Evolutionary conservation across 108 stramenopile species (phyloP).

Genomic region (Seminavis robusta): DNA sequence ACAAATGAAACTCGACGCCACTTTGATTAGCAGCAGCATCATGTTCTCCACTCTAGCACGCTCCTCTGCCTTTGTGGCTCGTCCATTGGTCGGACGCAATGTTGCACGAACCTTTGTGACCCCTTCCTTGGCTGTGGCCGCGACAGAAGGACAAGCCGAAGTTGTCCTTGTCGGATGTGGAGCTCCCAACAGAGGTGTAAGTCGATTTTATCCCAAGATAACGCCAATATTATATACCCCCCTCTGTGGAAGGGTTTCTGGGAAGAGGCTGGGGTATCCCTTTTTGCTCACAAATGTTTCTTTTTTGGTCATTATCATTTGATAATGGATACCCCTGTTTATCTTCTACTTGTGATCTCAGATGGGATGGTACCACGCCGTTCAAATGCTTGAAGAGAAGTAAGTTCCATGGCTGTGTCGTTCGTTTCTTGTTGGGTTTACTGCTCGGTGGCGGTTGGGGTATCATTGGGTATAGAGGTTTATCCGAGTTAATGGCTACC

Average conservation of each 20-base stretch:
- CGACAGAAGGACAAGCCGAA: constrained; percentile 80
- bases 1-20: constrained; percentile 1
- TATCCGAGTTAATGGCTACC: no score
- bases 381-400: constrained; percentile 86
- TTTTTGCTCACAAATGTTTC: neutral
- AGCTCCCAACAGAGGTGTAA: constrained; percentile 67
- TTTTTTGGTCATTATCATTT: neutral
- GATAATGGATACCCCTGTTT: neutral
- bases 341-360: neutral
- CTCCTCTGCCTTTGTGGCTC: constrained; percentile 18
- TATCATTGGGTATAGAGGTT: no score
- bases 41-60: constrained; percentile 19
- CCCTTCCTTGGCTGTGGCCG: constrained; percentile 12
- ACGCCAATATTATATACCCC: neutral
- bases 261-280: neutral
- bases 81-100: constrained; percentile 11
- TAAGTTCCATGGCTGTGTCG: constrained; percentile 50
- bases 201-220: constrained; percentile 32
- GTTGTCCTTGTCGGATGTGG: constrained; percentile 88
- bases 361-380: constrained; percentile 84
- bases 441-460: no score
- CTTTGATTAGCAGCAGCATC: constrained; percentile 12
- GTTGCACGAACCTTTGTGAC: neutral
- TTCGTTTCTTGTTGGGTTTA: no score
- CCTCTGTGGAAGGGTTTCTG: neutral